Percentiles rank a stretch among this genome's conserved stretches.
These are phyloP conservation scores for Colletotrichum zoysiae DNA, from an alignment of 2,329 filamentous ascomycete species.

Conservation along the genomic window DNA sequence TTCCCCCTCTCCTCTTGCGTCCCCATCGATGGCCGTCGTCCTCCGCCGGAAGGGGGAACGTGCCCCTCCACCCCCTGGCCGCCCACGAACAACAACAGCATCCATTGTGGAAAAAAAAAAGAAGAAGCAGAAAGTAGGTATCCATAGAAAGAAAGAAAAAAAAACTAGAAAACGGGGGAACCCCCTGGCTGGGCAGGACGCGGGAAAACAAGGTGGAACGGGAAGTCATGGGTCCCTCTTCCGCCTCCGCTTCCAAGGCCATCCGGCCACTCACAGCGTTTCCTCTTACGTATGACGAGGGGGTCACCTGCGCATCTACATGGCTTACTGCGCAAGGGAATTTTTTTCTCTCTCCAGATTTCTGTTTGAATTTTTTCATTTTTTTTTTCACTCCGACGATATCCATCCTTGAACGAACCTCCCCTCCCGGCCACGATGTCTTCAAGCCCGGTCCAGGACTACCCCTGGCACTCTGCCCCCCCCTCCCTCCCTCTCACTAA, in stretches of 20 bases:
- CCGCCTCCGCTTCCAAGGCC: slow-evolving; percentile 35
- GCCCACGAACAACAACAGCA: not conserved
- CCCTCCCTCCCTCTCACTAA: not conserved
- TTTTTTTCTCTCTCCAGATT: not conserved
- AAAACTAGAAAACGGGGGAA: slow-evolving; percentile 16
- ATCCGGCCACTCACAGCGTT: slow-evolving; percentile 20
- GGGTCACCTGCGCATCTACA: slow-evolving; percentile 25
- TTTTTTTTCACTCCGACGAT: not conserved
- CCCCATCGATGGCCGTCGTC: slow-evolving; percentile 4
- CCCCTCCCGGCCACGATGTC: not conserved
- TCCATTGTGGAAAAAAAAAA: slow-evolving; percentile 8
- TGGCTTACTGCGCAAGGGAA: not conserved
- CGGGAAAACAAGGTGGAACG: slow-evolving; percentile 26
- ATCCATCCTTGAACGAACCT: not conserved
- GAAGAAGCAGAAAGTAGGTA: not conserved
- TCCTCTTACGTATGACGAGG: slow-evolving; percentile 35
- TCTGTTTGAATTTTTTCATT: not conserved
- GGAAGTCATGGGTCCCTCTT: not conserved
- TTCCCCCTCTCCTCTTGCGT: too few species aligned
- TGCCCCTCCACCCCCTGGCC: not conserved
- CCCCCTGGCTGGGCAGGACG: slow-evolving; percentile 7
- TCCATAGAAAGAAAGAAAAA: not conserved
- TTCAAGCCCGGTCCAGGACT: not conserved
- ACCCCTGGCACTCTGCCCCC: not conserved
- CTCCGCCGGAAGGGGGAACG: not conserved